phyloP scores from a whole-genome alignment of 2,329 filamentous ascomycete genomes.

The Apiospora aurea region DNA sequence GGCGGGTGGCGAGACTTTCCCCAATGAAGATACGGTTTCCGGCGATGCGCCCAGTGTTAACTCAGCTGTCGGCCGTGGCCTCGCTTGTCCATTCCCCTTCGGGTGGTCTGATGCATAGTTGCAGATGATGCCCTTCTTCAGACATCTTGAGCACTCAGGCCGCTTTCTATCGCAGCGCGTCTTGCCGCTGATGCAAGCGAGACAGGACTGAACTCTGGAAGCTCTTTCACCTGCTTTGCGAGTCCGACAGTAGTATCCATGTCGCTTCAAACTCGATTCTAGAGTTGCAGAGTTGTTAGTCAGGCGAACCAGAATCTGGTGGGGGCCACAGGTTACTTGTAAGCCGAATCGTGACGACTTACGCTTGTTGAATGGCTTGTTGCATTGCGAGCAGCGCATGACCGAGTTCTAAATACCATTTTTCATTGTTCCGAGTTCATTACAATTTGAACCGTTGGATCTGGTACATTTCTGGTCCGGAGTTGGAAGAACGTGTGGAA shows the following conservation, averaged over 20 bases:
- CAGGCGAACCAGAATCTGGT: not conserved
- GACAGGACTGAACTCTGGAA: conserved; percentile 44
- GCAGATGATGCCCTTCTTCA: conserved; percentile 43
- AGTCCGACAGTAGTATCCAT: conserved; percentile 53
- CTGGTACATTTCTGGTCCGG: no score
- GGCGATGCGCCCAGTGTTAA: not conserved
- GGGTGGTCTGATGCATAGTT: conserved; percentile 41
- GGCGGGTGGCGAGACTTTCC: no score
- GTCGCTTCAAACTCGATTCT: conserved; percentile 51
- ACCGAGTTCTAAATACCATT: conserved; percentile 29
- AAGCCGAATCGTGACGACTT: conserved; percentile 31
- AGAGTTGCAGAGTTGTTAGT: conserved; percentile 21
- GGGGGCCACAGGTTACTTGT: conserved; percentile 30
- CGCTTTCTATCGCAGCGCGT: conserved; percentile 46
- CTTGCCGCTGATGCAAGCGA: conserved; percentile 46
- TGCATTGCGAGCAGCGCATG: conserved; percentile 46
- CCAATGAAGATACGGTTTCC: not conserved
- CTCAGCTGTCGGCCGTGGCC: no score
- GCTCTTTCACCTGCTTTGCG: conserved; percentile 35
- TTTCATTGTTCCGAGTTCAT: not conserved
- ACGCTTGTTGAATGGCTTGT: conserved; percentile 51
- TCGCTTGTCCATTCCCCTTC: not conserved
- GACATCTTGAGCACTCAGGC: conserved; percentile 48
- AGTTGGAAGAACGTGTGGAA: not conserved
- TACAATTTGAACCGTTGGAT: conserved; percentile 21